These are phyloP conservation scores for Datisca glomerata DNA, from an alignment of 306 rosid species.

Conservation along the genomic window DNA sequence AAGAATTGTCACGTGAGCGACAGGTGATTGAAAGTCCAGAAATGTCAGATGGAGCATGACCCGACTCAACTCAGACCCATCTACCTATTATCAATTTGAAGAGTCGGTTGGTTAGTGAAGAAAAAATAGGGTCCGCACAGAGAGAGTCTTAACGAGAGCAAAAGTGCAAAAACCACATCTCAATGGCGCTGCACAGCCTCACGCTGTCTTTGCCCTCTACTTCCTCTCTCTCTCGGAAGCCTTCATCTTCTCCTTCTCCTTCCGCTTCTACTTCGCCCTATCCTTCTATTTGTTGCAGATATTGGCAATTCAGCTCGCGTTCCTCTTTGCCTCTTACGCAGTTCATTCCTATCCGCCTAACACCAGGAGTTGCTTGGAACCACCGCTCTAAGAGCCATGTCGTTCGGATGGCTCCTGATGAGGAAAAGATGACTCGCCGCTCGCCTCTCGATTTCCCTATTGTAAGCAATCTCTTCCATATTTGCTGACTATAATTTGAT, in stretches of 20 bases:
- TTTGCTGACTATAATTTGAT: not conserved
- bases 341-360: not conserved
- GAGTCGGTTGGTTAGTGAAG: too few species aligned
- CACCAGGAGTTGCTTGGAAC: not conserved
- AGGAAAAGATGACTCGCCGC: conserved; percentile 73
- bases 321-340: conserved; percentile 10
- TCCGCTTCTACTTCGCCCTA: conserved; percentile 9
- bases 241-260: conserved; percentile 6
- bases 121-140: too few species aligned
- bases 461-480: conserved; percentile 21
- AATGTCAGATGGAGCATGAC: too few species aligned
- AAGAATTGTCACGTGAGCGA: too few species aligned
- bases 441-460: conserved; percentile 76
- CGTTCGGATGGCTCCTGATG: conserved; percentile 82
- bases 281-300: conserved; percentile 1
- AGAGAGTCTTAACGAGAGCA: too few species aligned
- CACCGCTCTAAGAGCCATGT: conserved; percentile 17
- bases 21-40: too few species aligned
- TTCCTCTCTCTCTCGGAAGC: conserved; percentile 5
- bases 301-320: conserved; percentile 4
- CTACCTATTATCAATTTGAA: too few species aligned
- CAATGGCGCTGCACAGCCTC: conserved; percentile 32
- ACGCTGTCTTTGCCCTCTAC: conserved; percentile 12
- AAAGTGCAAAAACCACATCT: not conserved
- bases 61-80: too few species aligned